Percentiles rank a stretch among this genome's conserved stretches.
Conservation (phyloP, 495 filamentous ascomycete genomes). For the Penicillium nucicola region DNA sequence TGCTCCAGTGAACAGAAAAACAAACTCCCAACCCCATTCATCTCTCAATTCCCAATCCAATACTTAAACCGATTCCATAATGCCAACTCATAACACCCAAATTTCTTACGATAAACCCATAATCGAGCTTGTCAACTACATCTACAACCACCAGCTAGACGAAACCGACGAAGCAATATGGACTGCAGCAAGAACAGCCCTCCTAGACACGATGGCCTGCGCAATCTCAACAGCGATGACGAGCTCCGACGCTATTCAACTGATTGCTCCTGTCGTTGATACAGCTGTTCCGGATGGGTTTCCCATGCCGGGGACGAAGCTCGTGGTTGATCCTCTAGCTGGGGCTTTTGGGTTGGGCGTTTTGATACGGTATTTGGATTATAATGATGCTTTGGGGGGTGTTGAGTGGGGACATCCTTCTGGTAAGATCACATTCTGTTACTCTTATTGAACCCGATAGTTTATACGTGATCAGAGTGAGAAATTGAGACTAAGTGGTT, state of each 20-base stretch:
- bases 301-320: constrained; percentile 38
- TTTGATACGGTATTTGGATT: constrained; percentile 43
- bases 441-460: too few species aligned
- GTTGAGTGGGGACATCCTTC: constrained; percentile 48
- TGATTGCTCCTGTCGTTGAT: constrained; percentile 27
- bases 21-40: too few species aligned
- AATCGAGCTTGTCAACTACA: constrained; percentile 29
- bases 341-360: constrained; percentile 44
- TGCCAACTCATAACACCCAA: too few species aligned
- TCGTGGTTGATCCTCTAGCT: constrained; percentile 35
- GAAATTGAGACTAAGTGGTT: neutral
- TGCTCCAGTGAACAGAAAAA: too few species aligned
- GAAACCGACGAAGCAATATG: constrained; percentile 12
- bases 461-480: too few species aligned
- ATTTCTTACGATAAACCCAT: constrained; percentile 29
- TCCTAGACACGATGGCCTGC: constrained; percentile 41
- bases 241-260: constrained; percentile 18
- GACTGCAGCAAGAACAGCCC: constrained; percentile 24
- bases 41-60: too few species aligned
- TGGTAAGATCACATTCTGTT: constrained; percentile 11
- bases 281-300: constrained; percentile 34
- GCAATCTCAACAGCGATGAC: constrained; percentile 32
- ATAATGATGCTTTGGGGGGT: constrained; percentile 42
- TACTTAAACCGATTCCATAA: neutral
- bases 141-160: constrained; percentile 22